phyloP scores from a whole-genome alignment of 23 red algal genomes.

The Gracilaria domingensis region DNA sequence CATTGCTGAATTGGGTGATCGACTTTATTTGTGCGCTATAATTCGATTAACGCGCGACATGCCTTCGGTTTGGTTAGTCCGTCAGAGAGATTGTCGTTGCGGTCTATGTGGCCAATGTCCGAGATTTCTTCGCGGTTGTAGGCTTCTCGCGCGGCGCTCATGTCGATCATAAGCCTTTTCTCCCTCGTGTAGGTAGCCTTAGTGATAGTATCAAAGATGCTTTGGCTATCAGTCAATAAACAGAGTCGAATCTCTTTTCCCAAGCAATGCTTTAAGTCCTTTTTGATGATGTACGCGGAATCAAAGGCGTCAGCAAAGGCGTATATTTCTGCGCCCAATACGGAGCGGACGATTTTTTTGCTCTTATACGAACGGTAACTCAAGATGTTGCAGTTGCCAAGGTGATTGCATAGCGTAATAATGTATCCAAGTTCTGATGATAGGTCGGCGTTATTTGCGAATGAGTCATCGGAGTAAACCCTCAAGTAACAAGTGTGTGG shows the following conservation, averaged over 20 bases:
- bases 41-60: neutral
- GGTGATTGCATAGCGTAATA: neutral
- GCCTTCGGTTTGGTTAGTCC: conserved; percentile 18
- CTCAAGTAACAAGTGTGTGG: neutral
- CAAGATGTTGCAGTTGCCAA: neutral
- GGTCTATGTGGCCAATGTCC: neutral
- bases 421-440: conserved; percentile 19
- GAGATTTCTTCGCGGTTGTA: conserved; percentile 36
- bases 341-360: neutral
- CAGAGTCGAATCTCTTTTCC: neutral
- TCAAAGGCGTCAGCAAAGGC: conserved; percentile 49
- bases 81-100: conserved; percentile 19
- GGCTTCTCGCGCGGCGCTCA: neutral
- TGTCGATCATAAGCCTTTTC: conserved; percentile 14
- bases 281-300: conserved; percentile 20
- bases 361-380: neutral
- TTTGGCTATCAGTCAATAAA: conserved; percentile 21
- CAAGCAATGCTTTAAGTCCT: neutral
- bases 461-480: conserved; percentile 16
- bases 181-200: neutral
- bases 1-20: neutral
- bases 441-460: conserved; percentile 5
- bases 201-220: conserved; percentile 17
- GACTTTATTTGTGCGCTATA: neutral
- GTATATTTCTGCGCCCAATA: conserved; percentile 35